These are phyloP conservation scores for Leersia perrieri DNA, from an alignment of 176 grass and related monocot species.

Conservation along the genomic window DNA sequence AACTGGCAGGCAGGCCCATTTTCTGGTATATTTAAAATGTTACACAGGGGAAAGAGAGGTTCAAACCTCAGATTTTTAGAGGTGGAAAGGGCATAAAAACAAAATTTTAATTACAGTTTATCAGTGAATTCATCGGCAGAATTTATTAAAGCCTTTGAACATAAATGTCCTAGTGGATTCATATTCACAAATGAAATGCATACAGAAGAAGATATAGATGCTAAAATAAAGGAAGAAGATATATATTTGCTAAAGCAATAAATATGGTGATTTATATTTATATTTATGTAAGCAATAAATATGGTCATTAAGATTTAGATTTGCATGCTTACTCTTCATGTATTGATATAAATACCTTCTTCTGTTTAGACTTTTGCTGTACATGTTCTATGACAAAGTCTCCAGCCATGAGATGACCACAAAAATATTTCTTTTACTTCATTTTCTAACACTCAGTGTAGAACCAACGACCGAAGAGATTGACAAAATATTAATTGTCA, in stretches of 20 bases:
- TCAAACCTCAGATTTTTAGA: background rate
- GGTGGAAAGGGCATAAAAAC: background rate
- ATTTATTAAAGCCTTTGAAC: background rate
- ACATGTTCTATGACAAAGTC: background rate
- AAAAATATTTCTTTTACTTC: background rate
- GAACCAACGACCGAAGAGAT: background rate
- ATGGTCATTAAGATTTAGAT: background rate
- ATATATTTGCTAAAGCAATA: background rate
- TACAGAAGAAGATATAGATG: background rate
- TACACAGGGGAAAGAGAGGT: background rate
- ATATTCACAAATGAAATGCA: too few species aligned
- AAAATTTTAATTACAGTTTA: background rate
- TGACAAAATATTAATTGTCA: background rate
- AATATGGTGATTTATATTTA: background rate
- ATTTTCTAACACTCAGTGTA: background rate
- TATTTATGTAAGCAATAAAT: background rate
- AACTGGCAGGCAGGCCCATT: too few species aligned
- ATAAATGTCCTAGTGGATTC: background rate
- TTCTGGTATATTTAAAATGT: background rate
- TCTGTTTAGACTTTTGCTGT: background rate
- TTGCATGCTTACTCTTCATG: background rate
- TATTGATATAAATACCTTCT: background rate
- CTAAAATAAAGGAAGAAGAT: background rate
- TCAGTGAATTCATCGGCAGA: background rate
- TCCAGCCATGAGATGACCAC: background rate